Conservation (phyloP, 257 asterid species). For the Plectranthus barbatus region DNA sequence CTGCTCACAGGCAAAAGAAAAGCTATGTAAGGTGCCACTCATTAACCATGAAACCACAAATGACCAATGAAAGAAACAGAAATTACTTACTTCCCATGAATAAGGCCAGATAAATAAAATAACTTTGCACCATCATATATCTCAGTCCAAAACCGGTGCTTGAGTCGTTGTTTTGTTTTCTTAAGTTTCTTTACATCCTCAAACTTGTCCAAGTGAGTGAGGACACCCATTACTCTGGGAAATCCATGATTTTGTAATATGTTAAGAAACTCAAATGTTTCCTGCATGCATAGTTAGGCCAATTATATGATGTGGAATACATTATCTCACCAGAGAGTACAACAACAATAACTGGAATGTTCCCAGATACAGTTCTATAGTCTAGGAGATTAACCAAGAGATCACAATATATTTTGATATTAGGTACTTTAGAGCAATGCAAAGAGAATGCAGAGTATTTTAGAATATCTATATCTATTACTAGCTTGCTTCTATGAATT, state of each 20-base stretch:
- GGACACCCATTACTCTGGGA: constrained; percentile 98
- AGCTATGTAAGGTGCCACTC: constrained; percentile 8
- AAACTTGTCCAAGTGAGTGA: constrained; percentile 93
- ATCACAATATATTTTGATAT: neutral
- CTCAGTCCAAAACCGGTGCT: constrained; percentile 99
- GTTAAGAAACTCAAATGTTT: constrained; percentile 94
- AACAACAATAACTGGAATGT: neutral
- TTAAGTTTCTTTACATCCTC: constrained; percentile 90
- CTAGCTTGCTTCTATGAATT: neutral
- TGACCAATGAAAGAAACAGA: neutral
- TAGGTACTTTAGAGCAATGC: neutral
- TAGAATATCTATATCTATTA: neutral
- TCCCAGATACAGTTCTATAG: neutral
- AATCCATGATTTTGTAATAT: constrained; percentile 95
- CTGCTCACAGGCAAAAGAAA: constrained; percentile 29
- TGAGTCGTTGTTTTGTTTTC: constrained; percentile 89
- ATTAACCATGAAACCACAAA: neutral
- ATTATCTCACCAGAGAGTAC: neutral
- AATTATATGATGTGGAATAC: neutral
- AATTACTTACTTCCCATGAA: constrained; percentile 81
- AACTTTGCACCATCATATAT: constrained; percentile 95
- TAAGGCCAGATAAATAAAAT: constrained; percentile 93
- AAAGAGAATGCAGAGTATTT: neutral
- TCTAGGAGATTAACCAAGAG: neutral
- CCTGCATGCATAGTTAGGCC: constrained; percentile 44